Percentiles rank a stretch among this genome's conserved stretches.
phyloP scores from a whole-genome alignment of 257 asterid species.

The Plantago elongata region DNA sequence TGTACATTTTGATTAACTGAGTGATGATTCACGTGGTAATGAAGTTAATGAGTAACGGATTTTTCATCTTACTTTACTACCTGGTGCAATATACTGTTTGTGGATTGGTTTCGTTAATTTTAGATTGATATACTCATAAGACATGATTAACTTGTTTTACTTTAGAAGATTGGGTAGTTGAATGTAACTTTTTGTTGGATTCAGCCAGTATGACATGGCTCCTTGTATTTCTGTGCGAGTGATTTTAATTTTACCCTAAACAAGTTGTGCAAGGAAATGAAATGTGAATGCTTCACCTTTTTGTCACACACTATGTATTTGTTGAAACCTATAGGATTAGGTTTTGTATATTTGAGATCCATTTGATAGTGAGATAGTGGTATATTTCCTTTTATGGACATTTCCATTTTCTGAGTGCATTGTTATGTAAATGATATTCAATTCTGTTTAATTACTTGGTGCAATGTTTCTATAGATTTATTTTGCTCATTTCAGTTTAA shows the following conservation, averaged over 20 bases:
- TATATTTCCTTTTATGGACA: slow-evolving; percentile 6
- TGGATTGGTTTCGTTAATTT: no score
- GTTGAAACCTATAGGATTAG: slow-evolving; percentile 18
- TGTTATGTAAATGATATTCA: neutral
- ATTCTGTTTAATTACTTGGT: neutral
- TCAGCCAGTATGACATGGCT: neutral
- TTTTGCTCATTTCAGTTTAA: neutral
- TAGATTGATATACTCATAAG: no score
- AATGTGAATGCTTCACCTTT: slow-evolving; percentile 19
- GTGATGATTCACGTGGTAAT: neutral
- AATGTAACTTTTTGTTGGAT: no score
- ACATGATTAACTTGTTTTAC: no score
- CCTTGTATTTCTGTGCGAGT: slow-evolving; percentile 12
- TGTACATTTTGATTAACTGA: slow-evolving; percentile 7
- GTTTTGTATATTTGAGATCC: slow-evolving; percentile 19
- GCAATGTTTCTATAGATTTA: neutral
- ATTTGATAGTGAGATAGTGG: slow-evolving; percentile 14
- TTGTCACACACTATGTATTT: slow-evolving; percentile 21
- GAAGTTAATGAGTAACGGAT: neutral
- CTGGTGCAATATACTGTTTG: no score
- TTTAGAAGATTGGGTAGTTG: no score
- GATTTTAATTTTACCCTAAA: slow-evolving; percentile 21
- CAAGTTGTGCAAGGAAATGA: slow-evolving; percentile 9
- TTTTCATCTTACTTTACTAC: no score
- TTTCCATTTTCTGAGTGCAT: slow-evolving; percentile 12